Evolutionary conservation across 1,284 basidiomycete species (phyloP), one percentile per base, ranked within the genome.

Genomic region (Pascua guehoae): DNA sequence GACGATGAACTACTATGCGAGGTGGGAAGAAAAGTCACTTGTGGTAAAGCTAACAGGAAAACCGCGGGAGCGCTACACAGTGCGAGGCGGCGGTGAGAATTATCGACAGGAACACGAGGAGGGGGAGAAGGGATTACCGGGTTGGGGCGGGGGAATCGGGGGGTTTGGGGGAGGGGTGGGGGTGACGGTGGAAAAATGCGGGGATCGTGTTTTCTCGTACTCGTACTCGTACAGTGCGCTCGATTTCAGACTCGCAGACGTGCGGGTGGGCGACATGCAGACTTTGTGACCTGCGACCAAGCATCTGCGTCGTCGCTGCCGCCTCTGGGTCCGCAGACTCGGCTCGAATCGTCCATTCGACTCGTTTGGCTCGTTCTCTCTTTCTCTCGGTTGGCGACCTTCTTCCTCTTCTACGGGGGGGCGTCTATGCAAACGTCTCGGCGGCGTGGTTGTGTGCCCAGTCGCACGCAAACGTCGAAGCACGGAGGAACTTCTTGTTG

Each of bases 401-500:
- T 43, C 41, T n/a, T 8, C n/a, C 14, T 9, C 8, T 43, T 43
- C 12, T 43, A n/a, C 41, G 17, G 15, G 8, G 41, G 41, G n/a
- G 38, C 47, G 16, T 18, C 37, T 40, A 39, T 38, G 16, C 24
- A 32, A 32, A 68, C 32, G 57, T 56, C 14, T 63, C 49, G 12
- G 58, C 53, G 17, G 67, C 62, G 62, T 73, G 53, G 60, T 54
- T 72, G 49, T 65, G 63, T 12, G 80, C 80, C 80, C 81, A 82
- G 65, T 81, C 79, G 49, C 80, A 64, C 0, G 81, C 81, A 64
- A 81, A 83, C 36, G 79, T 77, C 44, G 76, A 78, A 12, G 81
- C 93, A 76, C 93, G 91, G 72, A 97, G 84, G 84, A 94, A 96
- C 80, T 93, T 92, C 85, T 94, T 95, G 83, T 90, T 86, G 53